phyloP scores from a whole-genome alignment of 23 red algal genomes.

The Agarophyton chilense region DNA sequence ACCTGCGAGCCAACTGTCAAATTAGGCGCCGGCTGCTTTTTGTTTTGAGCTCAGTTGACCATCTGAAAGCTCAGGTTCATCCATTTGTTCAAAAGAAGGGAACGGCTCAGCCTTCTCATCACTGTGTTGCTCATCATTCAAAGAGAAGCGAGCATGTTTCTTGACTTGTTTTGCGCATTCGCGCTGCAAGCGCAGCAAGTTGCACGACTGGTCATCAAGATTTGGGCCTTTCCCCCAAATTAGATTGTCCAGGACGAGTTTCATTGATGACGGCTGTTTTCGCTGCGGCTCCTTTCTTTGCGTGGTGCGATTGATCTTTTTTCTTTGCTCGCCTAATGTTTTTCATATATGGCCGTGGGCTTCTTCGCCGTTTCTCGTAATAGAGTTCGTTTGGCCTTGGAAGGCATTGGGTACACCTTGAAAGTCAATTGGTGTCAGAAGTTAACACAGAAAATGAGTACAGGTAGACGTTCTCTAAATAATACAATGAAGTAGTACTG shows the following conservation, averaged over 20 bases:
- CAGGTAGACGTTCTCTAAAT: no score
- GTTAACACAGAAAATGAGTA: no score
- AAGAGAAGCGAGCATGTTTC: constrained; percentile 30
- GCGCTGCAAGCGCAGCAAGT: constrained; percentile 54
- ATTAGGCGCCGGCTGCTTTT: background rate
- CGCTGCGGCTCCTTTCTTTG: background rate
- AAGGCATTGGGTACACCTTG: no score
- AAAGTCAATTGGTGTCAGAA: no score
- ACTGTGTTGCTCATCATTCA: constrained; percentile 23
- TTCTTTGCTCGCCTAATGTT: constrained; percentile 48
- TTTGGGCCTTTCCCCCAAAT: constrained; percentile 50
- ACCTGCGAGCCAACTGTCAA: no score
- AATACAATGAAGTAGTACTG: no score
- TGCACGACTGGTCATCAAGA: constrained; percentile 45
- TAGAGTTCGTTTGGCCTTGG: background rate
- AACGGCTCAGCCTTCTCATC: background rate
- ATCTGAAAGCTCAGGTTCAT: constrained; percentile 2
- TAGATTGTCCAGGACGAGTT: constrained; percentile 45
- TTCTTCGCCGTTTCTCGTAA: background rate
- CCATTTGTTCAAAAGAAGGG: background rate
- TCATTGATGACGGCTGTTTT: background rate
- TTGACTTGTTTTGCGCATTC: constrained; percentile 35
- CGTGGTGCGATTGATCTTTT: constrained; percentile 10
- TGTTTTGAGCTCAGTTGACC: background rate
- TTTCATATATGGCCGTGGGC: background rate